Evolutionary conservation across 2,329 filamentous ascomycete species (phyloP), one percentile per base, ranked within the genome.

Genomic region (Cytospora paraplurivora): DNA sequence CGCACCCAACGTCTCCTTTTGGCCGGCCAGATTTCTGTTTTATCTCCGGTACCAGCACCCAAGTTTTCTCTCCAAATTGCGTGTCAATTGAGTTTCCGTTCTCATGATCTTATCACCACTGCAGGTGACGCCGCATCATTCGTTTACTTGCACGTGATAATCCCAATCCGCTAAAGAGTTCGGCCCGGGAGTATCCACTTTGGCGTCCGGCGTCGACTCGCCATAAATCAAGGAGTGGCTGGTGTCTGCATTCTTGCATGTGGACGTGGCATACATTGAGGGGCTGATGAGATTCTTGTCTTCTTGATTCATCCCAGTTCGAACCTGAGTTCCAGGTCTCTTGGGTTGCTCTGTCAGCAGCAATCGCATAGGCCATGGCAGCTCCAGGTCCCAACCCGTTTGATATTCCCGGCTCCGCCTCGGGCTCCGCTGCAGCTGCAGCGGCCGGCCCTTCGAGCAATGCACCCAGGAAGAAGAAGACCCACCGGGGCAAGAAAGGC

Each of bases 381-480:
- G 44, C 44, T 47, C 44, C n/a, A 47, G n/a, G 3, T 21, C 44
- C 44, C 12, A 19, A 44, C 17, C 8, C n/a, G 7, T 47, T 44
- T 3, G 59, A 55, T 41, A 34, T 44, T 19, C 49, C 50, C 57
- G 27, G 49, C 21, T 44, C 47, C 21, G 49, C 33, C 12, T 34
- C 59, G 38, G 56, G 58, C 21, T 56, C 66, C 17, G 35, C 51
- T 21, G 54, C 32, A 21, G 50, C 56, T 53, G 65, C 32, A 21
- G 50, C 56, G 50, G 65, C 59, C 33, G 65, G 55, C 21, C 61
- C 62, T 8, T 61, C 67, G 33, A 68, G 57, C 49, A 69, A 65
- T 67, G 64, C 64, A 55, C 67, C 67, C 35, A 69, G 70, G 87
- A 88, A 79, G 91, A 92, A 75, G 73, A 90, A 89, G 72, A 89